Evolutionary conservation across 495 filamentous ascomycete species (phyloP).

Genomic region (Staphylotrichum tortipilum): DNA sequence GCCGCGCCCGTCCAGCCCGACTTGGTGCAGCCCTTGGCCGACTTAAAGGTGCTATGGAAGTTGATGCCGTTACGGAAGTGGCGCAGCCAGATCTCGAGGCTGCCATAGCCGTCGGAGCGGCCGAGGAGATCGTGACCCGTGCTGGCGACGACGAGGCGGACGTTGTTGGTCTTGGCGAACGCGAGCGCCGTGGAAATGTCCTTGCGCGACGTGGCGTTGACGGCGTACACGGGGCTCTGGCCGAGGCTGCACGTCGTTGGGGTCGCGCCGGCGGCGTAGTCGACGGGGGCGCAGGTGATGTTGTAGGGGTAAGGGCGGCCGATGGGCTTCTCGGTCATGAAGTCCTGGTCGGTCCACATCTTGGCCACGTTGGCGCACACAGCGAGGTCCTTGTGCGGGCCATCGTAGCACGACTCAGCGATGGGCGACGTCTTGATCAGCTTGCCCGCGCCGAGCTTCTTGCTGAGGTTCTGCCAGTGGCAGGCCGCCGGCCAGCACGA

Average conservation of each 20-base stretch:
- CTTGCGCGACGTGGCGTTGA: slow-evolving; percentile 38
- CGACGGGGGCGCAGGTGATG: slow-evolving; percentile 8
- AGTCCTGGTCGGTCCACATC: slow-evolving; percentile 7
- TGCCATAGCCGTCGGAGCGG: slow-evolving; percentile 11
- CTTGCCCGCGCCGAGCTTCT: slow-evolving; percentile 1
- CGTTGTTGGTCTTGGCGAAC: slow-evolving; percentile 41
- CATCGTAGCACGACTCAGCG: slow-evolving; percentile 11
- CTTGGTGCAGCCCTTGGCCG: not conserved
- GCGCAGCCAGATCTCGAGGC: slow-evolving; percentile 11
- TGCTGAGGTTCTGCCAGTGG: not conserved
- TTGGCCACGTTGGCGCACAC: not conserved
- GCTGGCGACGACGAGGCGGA: slow-evolving; percentile 18
- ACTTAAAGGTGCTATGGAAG: slow-evolving; percentile 7
- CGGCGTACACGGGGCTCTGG: slow-evolving; percentile 39
- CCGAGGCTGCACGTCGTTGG: slow-evolving; percentile 6
- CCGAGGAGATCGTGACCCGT: slow-evolving; percentile 13
- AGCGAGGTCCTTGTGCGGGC: slow-evolving; percentile 6
- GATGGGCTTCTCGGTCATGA: not conserved
- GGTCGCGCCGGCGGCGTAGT: slow-evolving; percentile 1
- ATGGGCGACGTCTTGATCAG: slow-evolving; percentile 5
- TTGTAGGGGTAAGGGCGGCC: slow-evolving; percentile 8
- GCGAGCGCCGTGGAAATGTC: slow-evolving; percentile 42
- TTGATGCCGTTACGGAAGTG: slow-evolving; percentile 9
- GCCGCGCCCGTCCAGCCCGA: slow-evolving; percentile 7
- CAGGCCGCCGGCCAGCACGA: not conserved